Base-by-base conservation (phyloP, 805 yeast species). In the Metahyphopichia silvanorum region DNA sequence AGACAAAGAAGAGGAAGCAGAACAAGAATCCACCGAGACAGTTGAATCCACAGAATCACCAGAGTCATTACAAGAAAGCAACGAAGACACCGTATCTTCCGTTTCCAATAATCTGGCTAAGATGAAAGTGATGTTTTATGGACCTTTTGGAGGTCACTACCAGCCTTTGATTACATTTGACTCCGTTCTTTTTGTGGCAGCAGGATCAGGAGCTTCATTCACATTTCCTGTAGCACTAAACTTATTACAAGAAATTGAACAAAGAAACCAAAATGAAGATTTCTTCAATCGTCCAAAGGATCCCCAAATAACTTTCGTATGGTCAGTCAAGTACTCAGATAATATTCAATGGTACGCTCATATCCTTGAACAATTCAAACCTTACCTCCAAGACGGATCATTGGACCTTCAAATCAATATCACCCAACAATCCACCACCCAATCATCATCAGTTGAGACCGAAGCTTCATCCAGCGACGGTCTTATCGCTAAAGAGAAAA, bases 181-280 rank as follows among this genome's bases (percentile, higher is more conserved):
- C 29, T 37, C 64, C 6, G 54, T 53, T 7, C 29, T 63, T 4
- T 61, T 70, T 22, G 35, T 71, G 11, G 57, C 57, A 8, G 65
- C 68, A 4, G 78, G 77, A 1, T 57, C 70, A 2, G 79, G 79
- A 2, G 66, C 64, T 5, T 59, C 77, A 1, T 71, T 66, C 44
- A 54, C 61, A 1, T 57, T 71, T 31, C 76, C 77, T 2, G 59
- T 69, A 1, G 69, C 71, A 6, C 45, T 71, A 22, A 69, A 66
- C 26, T 48, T 69, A 23, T 40, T 71, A 16, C 39, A 53, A 25
- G 44, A 51, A 4, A 48, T 66, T 12, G 35, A 53, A 31, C 21
- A 21, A 9, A 49, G 58, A 32, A 55, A 63, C 15, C 35, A 32
- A 1, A 45, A 25, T 1, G 47, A 44, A 4, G 74, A 68, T 32